Evolutionary conservation across 768 basidiomycete species (phyloP), one percentile per base, ranked within the genome.

Genomic region (Kwoniella bestiolae): DNA sequence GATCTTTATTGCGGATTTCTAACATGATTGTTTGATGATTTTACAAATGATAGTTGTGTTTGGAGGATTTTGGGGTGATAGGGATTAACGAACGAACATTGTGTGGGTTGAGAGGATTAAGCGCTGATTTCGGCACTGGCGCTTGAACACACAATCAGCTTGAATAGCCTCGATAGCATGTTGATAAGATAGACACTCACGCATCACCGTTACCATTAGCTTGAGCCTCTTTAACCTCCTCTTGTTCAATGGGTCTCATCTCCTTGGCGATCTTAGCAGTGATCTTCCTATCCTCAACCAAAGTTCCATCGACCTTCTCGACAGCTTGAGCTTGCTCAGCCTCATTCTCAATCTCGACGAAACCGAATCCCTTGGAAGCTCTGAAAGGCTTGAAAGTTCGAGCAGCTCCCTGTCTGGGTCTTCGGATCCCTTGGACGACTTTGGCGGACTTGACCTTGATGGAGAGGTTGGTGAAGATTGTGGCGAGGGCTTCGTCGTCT

Each of bases 191-290:
- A 26, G 46, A 1, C 45, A 59, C 63, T 65, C 56, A 65, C 63
- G 63, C 38, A 41, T 41, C 38, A 14, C 38, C 38, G 5, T 41
- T 41, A 41, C 38, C 38, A 18, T 41, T 53, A 56, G 62, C 51
- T 50, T 65, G 56, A 56, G 67, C 74, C 59, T 73, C 69, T 21
- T 51, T 66, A 25, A 59, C 76, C 32, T 69, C 32, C 56, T 69
- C 72, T 47, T 57, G 74, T 56, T 83, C 86, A 35, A 79, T 82
- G 44, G 68, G 66, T 60, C 84, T 86, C 76, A 86, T 85, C 73
- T 95, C 92, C 82, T 97, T 92, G 57, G 95, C 95, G 70, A 99
- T 86, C 85, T 96, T 97, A 84, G 97, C 91, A 67, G 90, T 91
- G 78, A 99, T 89, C 69, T 86, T 79, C 74, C 95, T 86, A 56